Evolutionary conservation across 441 rosid genomes (phyloP).

Genomic region (Geranium incanum): DNA sequence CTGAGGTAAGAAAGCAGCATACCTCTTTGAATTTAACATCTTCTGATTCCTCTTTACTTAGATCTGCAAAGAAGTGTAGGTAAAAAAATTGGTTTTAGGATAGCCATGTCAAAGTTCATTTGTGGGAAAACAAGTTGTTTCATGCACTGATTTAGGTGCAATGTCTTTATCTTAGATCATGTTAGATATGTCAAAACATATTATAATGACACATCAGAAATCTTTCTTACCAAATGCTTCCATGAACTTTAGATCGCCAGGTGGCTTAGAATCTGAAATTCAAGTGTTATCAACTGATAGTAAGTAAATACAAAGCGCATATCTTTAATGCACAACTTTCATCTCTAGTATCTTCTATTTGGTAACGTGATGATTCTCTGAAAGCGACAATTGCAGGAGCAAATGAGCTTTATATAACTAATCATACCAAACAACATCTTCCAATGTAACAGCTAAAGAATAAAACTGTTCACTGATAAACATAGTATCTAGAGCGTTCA

Average conservation of each 20-base stretch:
- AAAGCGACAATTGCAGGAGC: no score
- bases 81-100: not conserved
- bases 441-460: no score
- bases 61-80: slow-evolving; percentile 38
- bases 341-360: no score
- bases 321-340: no score
- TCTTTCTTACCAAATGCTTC: slow-evolving; percentile 68
- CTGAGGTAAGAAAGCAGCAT: slow-evolving; percentile 15
- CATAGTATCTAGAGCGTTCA: no score
- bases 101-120: not conserved
- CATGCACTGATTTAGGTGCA: not conserved
- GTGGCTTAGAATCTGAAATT: slow-evolving; percentile 53
- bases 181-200: not conserved
- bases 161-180: not conserved
- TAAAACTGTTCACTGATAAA: no score
- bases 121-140: not conserved
- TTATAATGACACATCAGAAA: slow-evolving; percentile 13
- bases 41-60: slow-evolving; percentile 68
- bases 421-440: no score
- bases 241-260: slow-evolving; percentile 51
- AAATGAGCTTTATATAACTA: no score
- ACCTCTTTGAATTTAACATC: slow-evolving; percentile 92
- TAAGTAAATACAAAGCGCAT: not conserved
- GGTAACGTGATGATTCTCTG: no score
- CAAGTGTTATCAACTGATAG: slow-evolving; percentile 11